Conservation (phyloP, 2,329 filamentous ascomycete species). For the Elsinoe arachidis region DNA sequence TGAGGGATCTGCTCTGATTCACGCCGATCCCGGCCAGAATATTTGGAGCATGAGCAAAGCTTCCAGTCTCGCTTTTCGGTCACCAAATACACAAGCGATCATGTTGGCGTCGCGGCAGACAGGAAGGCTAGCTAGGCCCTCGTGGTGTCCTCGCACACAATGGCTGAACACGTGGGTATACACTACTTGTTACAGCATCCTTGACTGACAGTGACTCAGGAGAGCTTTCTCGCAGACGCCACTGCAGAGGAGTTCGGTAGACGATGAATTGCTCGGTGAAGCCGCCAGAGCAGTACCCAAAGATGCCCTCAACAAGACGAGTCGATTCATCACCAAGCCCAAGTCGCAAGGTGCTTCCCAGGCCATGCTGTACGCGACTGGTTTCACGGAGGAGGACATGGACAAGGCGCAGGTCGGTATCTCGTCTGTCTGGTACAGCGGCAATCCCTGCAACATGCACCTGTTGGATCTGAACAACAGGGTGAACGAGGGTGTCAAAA, state of each 20-base stretch:
- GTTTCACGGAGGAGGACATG: slow-evolving; percentile 77
- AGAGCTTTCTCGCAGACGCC: slow-evolving; percentile 11
- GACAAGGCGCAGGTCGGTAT: slow-evolving; percentile 96
- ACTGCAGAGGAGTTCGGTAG: slow-evolving; percentile 8
- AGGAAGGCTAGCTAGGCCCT: slow-evolving; percentile 2
- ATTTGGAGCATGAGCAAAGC: background rate
- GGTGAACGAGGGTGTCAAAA: slow-evolving; percentile 62
- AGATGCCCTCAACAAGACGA: slow-evolving; percentile 67
- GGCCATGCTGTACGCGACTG: slow-evolving; percentile 97
- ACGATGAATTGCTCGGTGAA: slow-evolving; percentile 14
- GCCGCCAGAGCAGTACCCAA: slow-evolving; percentile 10
- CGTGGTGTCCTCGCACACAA: slow-evolving; percentile 10
- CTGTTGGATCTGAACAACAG: slow-evolving; percentile 77
- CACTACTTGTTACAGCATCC: background rate
- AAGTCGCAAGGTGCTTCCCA: slow-evolving; percentile 98
- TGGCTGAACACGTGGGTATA: background rate
- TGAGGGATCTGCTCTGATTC: background rate
- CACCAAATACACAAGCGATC: background rate
- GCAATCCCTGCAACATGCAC: slow-evolving; percentile 99
- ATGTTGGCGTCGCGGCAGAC: slow-evolving; percentile 10
- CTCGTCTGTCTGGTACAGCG: slow-evolving; percentile 95
- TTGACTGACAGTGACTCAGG: background rate
- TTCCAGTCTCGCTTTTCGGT: background rate
- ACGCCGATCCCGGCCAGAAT: slow-evolving; percentile 11
- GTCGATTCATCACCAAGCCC: slow-evolving; percentile 79